Conservation (phyloP, 352 stramenopile species). For the Paralagenidium karlingii region DNA sequence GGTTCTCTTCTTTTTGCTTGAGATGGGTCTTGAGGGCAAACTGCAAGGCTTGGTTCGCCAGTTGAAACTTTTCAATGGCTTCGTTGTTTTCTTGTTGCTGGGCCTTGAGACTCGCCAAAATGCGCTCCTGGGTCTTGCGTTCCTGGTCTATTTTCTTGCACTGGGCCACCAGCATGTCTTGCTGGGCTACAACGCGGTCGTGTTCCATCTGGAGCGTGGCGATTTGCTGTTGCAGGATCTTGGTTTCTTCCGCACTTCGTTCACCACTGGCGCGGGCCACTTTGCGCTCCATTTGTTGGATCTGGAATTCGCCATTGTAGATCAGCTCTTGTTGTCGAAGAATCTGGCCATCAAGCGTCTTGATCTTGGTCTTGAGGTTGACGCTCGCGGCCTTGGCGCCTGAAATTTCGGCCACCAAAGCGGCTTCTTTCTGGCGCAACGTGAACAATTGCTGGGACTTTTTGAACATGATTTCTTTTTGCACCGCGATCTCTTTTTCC, state of each 20-base stretch:
- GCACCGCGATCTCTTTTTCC: conserved; percentile 61
- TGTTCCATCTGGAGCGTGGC: conserved; percentile 83
- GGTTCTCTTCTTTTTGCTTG: conserved; percentile 84
- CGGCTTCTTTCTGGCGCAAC: conserved; percentile 77
- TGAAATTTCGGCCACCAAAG: conserved; percentile 88
- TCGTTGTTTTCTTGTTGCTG: conserved; percentile 68
- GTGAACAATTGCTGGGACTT: conserved; percentile 82
- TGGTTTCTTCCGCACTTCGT: conserved; percentile 90
- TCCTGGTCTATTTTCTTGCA: conserved; percentile 90
- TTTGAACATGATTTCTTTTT: conserved; percentile 91
- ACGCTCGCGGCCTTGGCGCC: conserved; percentile 73
- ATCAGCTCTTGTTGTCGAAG: conserved; percentile 90
- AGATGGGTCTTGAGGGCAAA: conserved; percentile 68
- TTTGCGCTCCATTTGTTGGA: conserved; percentile 94
- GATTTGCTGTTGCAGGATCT: conserved; percentile 85
- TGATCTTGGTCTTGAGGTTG: conserved; percentile 87
- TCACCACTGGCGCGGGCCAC: conserved; percentile 88
- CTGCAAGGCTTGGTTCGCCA: conserved; percentile 85
- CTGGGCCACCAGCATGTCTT: conserved; percentile 83
- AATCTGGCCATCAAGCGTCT: conserved; percentile 81
- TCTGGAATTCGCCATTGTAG: conserved; percentile 96
- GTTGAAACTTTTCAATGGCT: conserved; percentile 81
- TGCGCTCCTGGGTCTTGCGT: conserved; percentile 59
- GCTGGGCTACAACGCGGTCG: conserved; percentile 76
- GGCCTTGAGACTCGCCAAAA: conserved; percentile 57